These are phyloP conservation scores for Monascus ruber DNA, from an alignment of 2,329 filamentous ascomycete genomes.

Conservation along the genomic window DNA sequence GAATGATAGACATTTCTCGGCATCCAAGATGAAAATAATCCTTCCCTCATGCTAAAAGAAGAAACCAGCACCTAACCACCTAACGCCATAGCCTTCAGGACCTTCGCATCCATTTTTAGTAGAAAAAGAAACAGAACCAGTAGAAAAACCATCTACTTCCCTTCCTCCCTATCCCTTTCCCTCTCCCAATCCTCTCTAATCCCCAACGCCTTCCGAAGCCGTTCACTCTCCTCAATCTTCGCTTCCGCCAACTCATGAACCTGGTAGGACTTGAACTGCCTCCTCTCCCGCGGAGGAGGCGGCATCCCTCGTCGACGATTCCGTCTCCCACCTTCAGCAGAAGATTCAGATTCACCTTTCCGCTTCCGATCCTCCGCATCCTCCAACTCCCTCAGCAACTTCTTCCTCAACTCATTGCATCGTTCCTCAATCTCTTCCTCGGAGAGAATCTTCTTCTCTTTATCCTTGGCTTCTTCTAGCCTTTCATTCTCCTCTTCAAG, in stretches of 20 bases:
- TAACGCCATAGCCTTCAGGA: too few species aligned
- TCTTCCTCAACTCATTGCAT: slow-evolving; percentile 55
- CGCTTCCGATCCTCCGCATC: slow-evolving; percentile 26
- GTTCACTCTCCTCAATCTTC: slow-evolving; percentile 91
- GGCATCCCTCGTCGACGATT: slow-evolving; percentile 16
- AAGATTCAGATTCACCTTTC: slow-evolving; percentile 2
- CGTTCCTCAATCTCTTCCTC: slow-evolving; percentile 83
- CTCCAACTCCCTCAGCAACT: slow-evolving; percentile 48
- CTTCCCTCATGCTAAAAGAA: too few species aligned
- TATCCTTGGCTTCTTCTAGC: slow-evolving; percentile 45
- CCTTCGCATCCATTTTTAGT: too few species aligned
- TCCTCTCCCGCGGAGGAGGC: slow-evolving; percentile 17
- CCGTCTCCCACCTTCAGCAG: slow-evolving; percentile 3
- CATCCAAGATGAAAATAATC: too few species aligned
- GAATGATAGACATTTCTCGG: too few species aligned
- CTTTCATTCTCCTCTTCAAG: slow-evolving; percentile 67
- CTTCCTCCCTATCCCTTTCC: slow-evolving; percentile 45
- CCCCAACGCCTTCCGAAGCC: slow-evolving; percentile 71
- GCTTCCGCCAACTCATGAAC: slow-evolving; percentile 93
- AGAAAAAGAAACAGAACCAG: too few species aligned
- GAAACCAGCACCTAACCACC: too few species aligned
- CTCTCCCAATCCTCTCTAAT: slow-evolving; percentile 80
- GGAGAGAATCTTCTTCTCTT: slow-evolving; percentile 35
- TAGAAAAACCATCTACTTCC: background rate
- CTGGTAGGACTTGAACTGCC: slow-evolving; percentile 73